These are phyloP conservation scores for Nematocida sp. DNA, from an alignment of 371 early-diverging fungal genomes.

Conservation along the genomic window DNA sequence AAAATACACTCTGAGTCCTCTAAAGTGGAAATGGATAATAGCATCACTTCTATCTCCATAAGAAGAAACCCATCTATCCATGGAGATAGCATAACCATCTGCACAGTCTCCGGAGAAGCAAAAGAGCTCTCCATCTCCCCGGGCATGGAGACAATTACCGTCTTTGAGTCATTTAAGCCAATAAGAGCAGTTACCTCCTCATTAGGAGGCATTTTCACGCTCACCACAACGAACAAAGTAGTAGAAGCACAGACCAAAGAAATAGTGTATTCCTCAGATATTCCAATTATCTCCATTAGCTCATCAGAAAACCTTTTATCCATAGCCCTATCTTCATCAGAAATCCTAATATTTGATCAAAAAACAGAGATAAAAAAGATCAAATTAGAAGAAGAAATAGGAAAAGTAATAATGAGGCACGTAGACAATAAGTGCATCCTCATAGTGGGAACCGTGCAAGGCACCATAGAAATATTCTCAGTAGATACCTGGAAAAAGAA, in stretches of 20 bases:
- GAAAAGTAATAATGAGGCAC: conserved; percentile 21
- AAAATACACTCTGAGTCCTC: conserved; percentile 39
- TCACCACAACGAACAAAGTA: conserved; percentile 50
- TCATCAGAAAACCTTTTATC: conserved; percentile 27
- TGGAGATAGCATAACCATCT: conserved; percentile 37
- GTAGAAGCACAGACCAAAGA: conserved; percentile 26
- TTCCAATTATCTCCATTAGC: conserved; percentile 29
- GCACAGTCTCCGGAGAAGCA: conserved; percentile 26
- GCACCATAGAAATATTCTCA: conserved; percentile 31
- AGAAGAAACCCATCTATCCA: conserved; percentile 43
- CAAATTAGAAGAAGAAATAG: conserved; percentile 23
- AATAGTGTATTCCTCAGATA: conserved; percentile 34
- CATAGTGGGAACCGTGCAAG: conserved; percentile 23
- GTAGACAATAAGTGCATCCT: conserved; percentile 8
- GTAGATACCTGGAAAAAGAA: conserved; percentile 1
- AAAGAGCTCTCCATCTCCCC: conserved; percentile 40
- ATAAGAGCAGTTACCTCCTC: conserved; percentile 50
- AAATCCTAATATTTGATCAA: conserved; percentile 26
- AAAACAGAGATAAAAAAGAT: conserved; percentile 32
- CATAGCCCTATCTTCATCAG: conserved; percentile 28
- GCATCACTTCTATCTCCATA: conserved; percentile 44
- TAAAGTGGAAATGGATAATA: conserved; percentile 15
- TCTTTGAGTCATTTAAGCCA: conserved; percentile 48
- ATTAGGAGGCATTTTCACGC: conserved; percentile 30
- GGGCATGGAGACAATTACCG: conserved; percentile 11